Conservation (phyloP, 1,284 basidiomycete species). For the Moesziomyces parantarcticus region DNA sequence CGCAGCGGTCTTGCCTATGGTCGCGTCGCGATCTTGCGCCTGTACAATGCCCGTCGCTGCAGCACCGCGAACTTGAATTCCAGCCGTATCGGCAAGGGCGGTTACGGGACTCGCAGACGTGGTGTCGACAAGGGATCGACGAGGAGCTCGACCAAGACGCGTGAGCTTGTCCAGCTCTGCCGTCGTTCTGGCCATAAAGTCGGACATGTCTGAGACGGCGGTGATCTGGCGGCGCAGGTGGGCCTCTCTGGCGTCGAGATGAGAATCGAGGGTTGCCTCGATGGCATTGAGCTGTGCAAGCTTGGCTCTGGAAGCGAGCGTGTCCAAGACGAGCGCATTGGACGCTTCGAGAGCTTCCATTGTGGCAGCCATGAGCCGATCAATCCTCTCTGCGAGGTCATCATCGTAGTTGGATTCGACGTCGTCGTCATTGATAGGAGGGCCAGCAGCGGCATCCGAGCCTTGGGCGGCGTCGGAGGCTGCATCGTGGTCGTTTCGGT, state of each 20-base stretch:
- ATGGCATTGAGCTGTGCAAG: slow-evolving; percentile 41
- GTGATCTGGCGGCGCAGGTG: slow-evolving; percentile 36
- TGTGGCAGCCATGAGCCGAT: slow-evolving; percentile 41
- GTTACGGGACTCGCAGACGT: slow-evolving; percentile 17
- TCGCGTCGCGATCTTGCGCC: slow-evolving; percentile 49
- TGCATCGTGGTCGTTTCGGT: not conserved
- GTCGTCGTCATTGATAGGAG: not conserved
- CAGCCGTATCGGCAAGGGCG: slow-evolving; percentile 21
- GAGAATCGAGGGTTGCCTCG: slow-evolving; percentile 39
- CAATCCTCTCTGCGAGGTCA: slow-evolving; percentile 21
- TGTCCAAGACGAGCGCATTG: slow-evolving; percentile 37
- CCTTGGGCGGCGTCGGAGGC: not conserved
- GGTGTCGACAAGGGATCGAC: slow-evolving; percentile 2
- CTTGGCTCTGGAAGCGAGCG: slow-evolving; percentile 37
- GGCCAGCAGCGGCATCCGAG: not conserved
- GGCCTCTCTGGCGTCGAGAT: slow-evolving; percentile 32
- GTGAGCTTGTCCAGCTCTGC: slow-evolving; percentile 28
- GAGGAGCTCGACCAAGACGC: not conserved
- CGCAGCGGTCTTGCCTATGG: slow-evolving; percentile 56
- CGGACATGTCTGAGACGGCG: slow-evolving; percentile 39
- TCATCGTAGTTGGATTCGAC: slow-evolving; percentile 4
- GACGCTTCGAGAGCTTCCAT: slow-evolving; percentile 46
- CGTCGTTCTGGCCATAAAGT: slow-evolving; percentile 33
- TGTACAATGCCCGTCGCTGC: slow-evolving; percentile 39
- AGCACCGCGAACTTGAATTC: slow-evolving; percentile 20